Conservation (phyloP, 768 basidiomycete species). For the Kwoniella sp. region DNA sequence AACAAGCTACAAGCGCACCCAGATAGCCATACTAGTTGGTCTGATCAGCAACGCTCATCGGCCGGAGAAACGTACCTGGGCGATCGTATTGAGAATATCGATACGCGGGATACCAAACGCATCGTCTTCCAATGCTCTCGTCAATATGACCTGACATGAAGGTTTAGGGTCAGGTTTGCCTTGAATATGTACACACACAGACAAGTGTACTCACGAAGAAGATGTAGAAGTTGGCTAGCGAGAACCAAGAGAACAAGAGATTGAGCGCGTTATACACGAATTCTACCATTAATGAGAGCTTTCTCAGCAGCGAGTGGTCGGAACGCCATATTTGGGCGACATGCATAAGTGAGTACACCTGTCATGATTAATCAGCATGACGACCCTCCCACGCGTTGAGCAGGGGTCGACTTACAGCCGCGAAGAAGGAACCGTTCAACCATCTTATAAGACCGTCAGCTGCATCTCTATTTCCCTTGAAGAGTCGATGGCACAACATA, state of each 20-base stretch:
- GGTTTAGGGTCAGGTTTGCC: not conserved
- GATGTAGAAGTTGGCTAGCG: constrained; percentile 88
- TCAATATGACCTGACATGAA: constrained; percentile 71
- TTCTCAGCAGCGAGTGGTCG: constrained; percentile 77
- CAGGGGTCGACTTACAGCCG: constrained; percentile 59
- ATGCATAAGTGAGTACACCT: constrained; percentile 87
- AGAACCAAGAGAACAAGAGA: constrained; percentile 88
- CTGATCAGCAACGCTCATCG: constrained; percentile 1
- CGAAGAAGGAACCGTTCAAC: constrained; percentile 83
- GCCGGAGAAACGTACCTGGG: constrained; percentile 64
- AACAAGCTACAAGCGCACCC: constrained; percentile 81
- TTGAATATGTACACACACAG: constrained; percentile 29
- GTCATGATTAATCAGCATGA: not conserved
- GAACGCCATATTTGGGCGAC: constrained; percentile 75
- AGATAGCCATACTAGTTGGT: constrained; percentile 72
- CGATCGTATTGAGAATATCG: constrained; percentile 71
- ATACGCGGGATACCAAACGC: constrained; percentile 69
- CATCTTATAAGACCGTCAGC: constrained; percentile 43
- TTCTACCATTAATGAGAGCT: constrained; percentile 73
- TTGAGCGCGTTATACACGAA: constrained; percentile 85
- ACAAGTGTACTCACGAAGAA: constrained; percentile 72
- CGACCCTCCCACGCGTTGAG: not conserved
- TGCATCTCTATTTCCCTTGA: not conserved
- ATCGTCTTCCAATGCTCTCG: constrained; percentile 78
- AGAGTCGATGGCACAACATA: constrained; percentile 64